Evolutionary conservation across 495 filamentous ascomycete species (phyloP), one percentile per base, ranked within the genome.

Genomic region (Paragyromitra xinjiangensis): DNA sequence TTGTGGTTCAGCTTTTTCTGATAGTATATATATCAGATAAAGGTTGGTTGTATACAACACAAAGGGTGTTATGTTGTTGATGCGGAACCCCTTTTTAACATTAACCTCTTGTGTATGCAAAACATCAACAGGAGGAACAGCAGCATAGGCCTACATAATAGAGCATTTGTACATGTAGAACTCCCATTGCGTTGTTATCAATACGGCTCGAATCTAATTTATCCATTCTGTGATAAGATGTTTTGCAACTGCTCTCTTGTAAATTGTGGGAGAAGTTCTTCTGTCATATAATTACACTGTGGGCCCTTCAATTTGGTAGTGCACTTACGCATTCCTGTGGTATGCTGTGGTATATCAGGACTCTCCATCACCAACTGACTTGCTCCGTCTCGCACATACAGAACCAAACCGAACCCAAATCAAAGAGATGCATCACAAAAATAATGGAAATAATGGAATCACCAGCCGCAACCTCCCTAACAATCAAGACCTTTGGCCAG

Each of bases 401-500:
- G 1, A 40, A 0, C 34, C 8, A 5, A 44, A 26, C 16, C 6
- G 45, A 50, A 8, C 45, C 29, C 29, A 19, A 9, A 39, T 8
- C 11, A 26, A n/a, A 29, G 26, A 48, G n/a, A 63, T 63, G 5
- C 16, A 12, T 14, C 59, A 9, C 8, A 16, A 22, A 11, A 9
- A 42, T 40, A 16, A 7, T 16, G 11, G 42, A 40, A 63, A 9
- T 22, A 34, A 34, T 34, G 29, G 16, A 42, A 24, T 42, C 37
- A 22, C 24, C 6, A 44, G 7, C 9, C 9, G 53, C 37, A 51
- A 64, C 42, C 19, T 34, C 45, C n/a, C 45, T 3, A 26, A 42
- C 48, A 16, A 42, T 64, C 40, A 61, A 12, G 37, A 64, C 1
- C 39, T 63, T 59, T 34, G 66, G 5, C 68, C 62, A 7, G 39